phyloP scores from a whole-genome alignment of 768 basidiomycete species.

The Mycena metata region DNA sequence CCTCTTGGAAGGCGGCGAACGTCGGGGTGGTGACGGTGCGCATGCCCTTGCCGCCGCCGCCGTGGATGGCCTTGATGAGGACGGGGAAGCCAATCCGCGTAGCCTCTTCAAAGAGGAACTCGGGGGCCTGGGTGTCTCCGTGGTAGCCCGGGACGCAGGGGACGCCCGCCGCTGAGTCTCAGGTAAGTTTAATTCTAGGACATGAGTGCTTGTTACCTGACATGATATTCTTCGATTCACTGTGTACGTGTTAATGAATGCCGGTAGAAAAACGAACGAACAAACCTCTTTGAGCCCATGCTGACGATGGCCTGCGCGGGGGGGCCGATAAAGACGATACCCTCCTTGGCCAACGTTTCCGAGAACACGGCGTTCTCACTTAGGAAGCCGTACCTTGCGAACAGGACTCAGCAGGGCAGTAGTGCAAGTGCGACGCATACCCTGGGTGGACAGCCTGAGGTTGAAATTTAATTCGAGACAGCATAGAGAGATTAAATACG shows the following conservation, averaged over 20 bases:
- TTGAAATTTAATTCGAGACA: conserved; percentile 2
- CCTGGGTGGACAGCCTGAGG: conserved; percentile 92
- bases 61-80: conserved; percentile 96
- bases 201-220: conserved; percentile 58
- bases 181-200: background rate
- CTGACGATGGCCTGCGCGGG: conserved; percentile 88
- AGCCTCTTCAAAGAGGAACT: conserved; percentile 77
- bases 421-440: conserved; percentile 50
- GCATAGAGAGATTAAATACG: conserved; percentile 37
- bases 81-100: conserved; percentile 89
- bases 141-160: conserved; percentile 97
- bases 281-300: conserved; percentile 96
- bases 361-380: conserved; percentile 93
- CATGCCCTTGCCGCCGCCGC: conserved; percentile 98
- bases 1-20: conserved; percentile 80
- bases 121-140: conserved; percentile 81
- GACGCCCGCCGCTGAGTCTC: conserved; percentile 80
- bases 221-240: conserved; percentile 98
- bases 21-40: conserved; percentile 74
- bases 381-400: conserved; percentile 83
- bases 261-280: too few relatives aligned
- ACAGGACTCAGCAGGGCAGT: background rate
- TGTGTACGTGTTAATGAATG: conserved; percentile 41
- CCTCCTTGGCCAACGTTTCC: conserved; percentile 76
- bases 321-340: conserved; percentile 92